A percentile compares a stretch with the other conserved stretches of the same genome.
phyloP scores from a whole-genome alignment of 2,329 filamentous ascomycete species.

The Kalmusia sp. region DNA sequence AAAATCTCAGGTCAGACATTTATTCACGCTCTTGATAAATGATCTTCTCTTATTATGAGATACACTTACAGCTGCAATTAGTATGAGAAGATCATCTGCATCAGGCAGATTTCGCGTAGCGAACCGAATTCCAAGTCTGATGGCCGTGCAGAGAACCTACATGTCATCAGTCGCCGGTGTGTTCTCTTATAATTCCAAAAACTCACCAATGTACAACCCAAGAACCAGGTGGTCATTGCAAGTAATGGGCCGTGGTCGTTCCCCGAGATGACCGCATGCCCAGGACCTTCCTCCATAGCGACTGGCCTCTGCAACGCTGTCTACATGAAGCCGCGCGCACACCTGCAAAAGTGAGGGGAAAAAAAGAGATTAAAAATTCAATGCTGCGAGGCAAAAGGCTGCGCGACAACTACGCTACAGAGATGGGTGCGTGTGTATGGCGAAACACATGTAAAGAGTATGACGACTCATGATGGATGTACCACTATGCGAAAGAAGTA shows the following conservation, averaged over 20 bases:
- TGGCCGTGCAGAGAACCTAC: conserved; percentile 26
- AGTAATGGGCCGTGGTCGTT: conserved; percentile 34
- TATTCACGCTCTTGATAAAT: background rate
- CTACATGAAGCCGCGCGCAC: background rate
- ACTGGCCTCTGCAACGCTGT: background rate
- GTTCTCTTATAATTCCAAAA: background rate
- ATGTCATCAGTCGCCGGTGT: conserved; percentile 10
- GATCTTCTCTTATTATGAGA: too few relatives aligned
- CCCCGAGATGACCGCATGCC: conserved; percentile 23
- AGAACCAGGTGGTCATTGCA: conserved; percentile 34
- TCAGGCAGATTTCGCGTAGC: conserved; percentile 18
- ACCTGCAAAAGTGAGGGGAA: background rate
- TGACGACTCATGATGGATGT: background rate
- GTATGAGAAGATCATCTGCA: conserved; percentile 28
- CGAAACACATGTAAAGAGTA: background rate
- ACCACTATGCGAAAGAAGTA: background rate
- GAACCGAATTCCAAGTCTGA: conserved; percentile 24
- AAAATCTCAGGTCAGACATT: background rate
- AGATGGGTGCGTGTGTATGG: background rate
- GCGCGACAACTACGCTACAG: background rate
- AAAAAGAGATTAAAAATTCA: background rate
- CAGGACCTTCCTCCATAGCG: conserved; percentile 10
- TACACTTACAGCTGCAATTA: conserved; percentile 23
- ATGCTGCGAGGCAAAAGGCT: background rate
- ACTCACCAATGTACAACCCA: conserved; percentile 30